These are phyloP conservation scores for Thuidium tamariscinum DNA, from an alignment of 225 moss, liverwort and hornwort species.

Conservation along the genomic window DNA sequence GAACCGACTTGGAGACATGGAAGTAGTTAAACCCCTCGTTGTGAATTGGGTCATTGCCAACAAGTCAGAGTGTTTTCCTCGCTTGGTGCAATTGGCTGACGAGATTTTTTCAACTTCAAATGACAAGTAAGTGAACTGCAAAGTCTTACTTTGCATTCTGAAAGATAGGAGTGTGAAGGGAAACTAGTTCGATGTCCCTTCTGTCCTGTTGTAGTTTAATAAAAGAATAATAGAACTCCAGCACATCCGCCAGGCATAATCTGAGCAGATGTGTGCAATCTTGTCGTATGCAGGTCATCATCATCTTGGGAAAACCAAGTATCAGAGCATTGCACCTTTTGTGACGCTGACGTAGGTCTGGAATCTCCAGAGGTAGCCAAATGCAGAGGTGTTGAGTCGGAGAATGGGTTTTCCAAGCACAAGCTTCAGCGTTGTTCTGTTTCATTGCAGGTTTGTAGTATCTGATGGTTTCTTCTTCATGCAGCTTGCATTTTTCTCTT, in stretches of 20 bases:
- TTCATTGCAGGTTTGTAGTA: conserved; percentile 34
- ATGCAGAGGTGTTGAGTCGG: conserved; percentile 21
- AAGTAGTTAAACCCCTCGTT: conserved; percentile 28
- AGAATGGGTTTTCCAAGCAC: conserved; percentile 27
- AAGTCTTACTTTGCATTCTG: background rate
- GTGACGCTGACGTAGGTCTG: conserved; percentile 40
- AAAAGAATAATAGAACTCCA: background rate
- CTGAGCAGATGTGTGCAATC: background rate
- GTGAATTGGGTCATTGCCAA: conserved; percentile 63
- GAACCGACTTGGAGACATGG: conserved; percentile 14
- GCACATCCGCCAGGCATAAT: background rate
- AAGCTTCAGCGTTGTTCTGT: conserved; percentile 52
- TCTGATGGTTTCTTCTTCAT: background rate
- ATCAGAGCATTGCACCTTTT: conserved; percentile 50
- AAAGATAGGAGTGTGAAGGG: background rate
- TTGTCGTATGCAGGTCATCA: conserved; percentile 21
- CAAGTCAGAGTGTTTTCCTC: conserved; percentile 29
- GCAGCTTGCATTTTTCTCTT: background rate
- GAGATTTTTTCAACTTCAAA: conserved; percentile 13
- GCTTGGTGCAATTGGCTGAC: conserved; percentile 46
- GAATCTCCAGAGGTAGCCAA: conserved; percentile 40
- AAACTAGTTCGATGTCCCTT: background rate
- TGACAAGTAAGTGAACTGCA: conserved; percentile 32
- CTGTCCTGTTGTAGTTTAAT: background rate
- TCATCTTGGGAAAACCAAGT: background rate